Evolutionary conservation across 257 asterid species (phyloP), one percentile per base, ranked within the genome.

Genomic region (Craterostigma plantagineum): DNA sequence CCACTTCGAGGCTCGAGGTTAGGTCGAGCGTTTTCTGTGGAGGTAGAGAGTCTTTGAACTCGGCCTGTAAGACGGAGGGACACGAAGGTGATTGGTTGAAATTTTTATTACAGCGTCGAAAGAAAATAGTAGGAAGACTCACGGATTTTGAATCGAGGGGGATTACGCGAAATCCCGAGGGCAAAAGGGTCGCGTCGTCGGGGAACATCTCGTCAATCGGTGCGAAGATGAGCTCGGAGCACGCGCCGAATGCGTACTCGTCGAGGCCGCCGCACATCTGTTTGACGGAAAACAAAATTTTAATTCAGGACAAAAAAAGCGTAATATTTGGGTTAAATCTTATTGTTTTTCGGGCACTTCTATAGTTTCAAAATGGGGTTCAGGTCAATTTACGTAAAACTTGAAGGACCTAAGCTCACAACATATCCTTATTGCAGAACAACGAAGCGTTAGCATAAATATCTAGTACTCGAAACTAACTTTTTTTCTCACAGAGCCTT

Each of bases 181-280:
- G 99, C 11, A 90, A 66, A 48, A 90, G 47, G 1, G 77, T 87
- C 5, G 91, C 94, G 43, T 90, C 94, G 12, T 90, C 99, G 0
- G 94, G 94, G 56, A 84, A 90, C 91, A 77, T 79, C 53, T 90
- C 99, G 50, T 90, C 94, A 2, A 84, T 84, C 43, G 96, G 93
- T 42, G 99, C 99, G 63, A 83, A 90, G 48, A 90, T 71, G 3
- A 90, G 94, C 70, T 90, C 94, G 0, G 96, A 80, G 68, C 92
- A 83, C 39, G 96, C 86, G 16, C 96, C 94, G 0, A 75, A 65
- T 0, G 94, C 80, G 55, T 72, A 67, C 66, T 90, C 99, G 46
- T 90, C 99, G 50, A 78, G 63, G 43, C 99, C 99, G 4, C 75
- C 77, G 58, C 99, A 83, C 87, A 90, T 65, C 99, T 87, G 45